Conservation (phyloP, 2,329 filamentous ascomycete species). For the Aspergillus oerlinghausenensis region DNA sequence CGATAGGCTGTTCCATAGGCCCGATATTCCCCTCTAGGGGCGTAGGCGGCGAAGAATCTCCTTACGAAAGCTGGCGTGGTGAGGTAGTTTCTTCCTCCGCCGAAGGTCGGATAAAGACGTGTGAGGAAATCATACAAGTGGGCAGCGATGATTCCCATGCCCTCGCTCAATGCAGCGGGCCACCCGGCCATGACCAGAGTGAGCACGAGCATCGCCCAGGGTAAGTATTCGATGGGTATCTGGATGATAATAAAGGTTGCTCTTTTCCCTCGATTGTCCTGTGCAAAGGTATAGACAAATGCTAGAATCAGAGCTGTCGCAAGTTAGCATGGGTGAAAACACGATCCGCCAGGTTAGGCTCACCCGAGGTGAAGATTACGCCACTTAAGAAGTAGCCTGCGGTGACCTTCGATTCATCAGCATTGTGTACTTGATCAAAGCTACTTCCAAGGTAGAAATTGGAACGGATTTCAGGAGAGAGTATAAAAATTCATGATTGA, state of each 20-base stretch:
- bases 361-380: slow-evolving; percentile 36
- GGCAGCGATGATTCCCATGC: slow-evolving; percentile 77
- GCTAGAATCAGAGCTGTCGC: slow-evolving; percentile 68
- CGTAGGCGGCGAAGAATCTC: slow-evolving; percentile 54
- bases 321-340: slow-evolving; percentile 37
- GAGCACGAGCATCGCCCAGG: slow-evolving; percentile 71
- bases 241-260: slow-evolving; percentile 77
- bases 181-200: slow-evolving; percentile 66
- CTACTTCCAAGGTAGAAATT: slow-evolving; percentile 18
- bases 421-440: slow-evolving; percentile 11
- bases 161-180: slow-evolving; percentile 55
- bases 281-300: slow-evolving; percentile 76
- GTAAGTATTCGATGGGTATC: slow-evolving; percentile 76
- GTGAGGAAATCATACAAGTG: slow-evolving; percentile 90
- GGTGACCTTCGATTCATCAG: slow-evolving; percentile 37
- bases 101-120: slow-evolving; percentile 81
- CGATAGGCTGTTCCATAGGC: slow-evolving; percentile 61
- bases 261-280: slow-evolving; percentile 75
- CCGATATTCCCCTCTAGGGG: slow-evolving; percentile 45
- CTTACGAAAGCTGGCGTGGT: slow-evolving; percentile 69
- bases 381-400: slow-evolving; percentile 35
- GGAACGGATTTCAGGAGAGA: slow-evolving; percentile 1
- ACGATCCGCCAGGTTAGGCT: slow-evolving; percentile 12
- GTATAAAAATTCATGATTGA: slow-evolving; percentile 16
- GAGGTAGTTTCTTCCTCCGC: slow-evolving; percentile 73